Base-by-base conservation (phyloP, 768 basidiomycete genomes). In the Panaeolus papilionaceus region DNA sequence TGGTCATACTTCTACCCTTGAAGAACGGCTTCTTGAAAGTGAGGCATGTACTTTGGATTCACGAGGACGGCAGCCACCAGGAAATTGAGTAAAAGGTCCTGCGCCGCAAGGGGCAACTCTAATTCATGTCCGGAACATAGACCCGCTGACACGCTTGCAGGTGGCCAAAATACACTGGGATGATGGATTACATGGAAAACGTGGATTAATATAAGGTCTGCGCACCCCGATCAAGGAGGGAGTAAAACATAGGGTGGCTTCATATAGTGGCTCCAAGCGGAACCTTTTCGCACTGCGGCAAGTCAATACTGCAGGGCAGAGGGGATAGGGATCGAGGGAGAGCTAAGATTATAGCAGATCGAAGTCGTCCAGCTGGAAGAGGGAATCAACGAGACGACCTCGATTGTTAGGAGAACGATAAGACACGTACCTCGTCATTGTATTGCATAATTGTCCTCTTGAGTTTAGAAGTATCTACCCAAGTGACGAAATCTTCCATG, bases 401-500 rank as follows among this genome's bases (percentile, higher is more conserved):
- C 26, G 63, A 26, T 65, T 23, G 47, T 26, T 61, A 8, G 33
- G 68, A 9, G 18, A 61, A 7, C 62, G 54, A 44, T 14, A 47
- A 42, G 67, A 67, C 16, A 67, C 74, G 61, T 64, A 94, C 94
- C 88, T 98, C 92, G 81, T 98, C 96, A 77, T 99, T 99, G 85
- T 99, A 99, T 68, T 84, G 80, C 92, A 96, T 92, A 79, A 99
- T 89, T 0, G 94, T 96, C 65, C 97, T 86, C 88, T 97, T 98
- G 76, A 98, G 87, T 77, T 97, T 97, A 71, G 94, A 96, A 28
- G 95, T 95, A 76, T 98, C 96, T 23, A 99, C 96, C 98, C 98
- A 99, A 40, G 98, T 99, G 54, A 99, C 95, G 79, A 96, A 99
- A 84, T 99, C 98, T 75, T 99, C 96, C 96, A 98, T 96, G 71